Evolutionary conservation across 1,284 basidiomycete genomes (phyloP), one percentile per base, ranked within the genome.

Genomic region (Paramarasmius palmivorus): DNA sequence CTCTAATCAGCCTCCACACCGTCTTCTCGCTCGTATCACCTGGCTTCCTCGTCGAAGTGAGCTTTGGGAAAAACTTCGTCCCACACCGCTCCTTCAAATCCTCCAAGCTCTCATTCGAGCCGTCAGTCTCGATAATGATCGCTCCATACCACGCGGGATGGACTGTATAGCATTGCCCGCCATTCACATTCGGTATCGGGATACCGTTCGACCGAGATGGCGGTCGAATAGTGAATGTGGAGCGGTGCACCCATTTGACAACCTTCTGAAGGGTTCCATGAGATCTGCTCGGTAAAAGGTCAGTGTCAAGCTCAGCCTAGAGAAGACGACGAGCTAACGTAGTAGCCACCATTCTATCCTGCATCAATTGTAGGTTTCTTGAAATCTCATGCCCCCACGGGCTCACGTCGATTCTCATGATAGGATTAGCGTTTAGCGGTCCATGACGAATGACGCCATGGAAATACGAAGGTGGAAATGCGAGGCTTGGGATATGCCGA

Each of bases 401-500:
- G 26, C 78, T 73, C 34, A 92, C 70, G 67, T 92, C 87, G 52
- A 92, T 69, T 63, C 89, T 83, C 14, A 78, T 78, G 37, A 92
- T 75, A 0, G 90, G 90, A 63, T 91, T 90, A 2, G 81, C 81
- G 19, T 75, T 73, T 50, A 73, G 69, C 22, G 79, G 64, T 1
- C 79, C 77, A 0, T 80, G 78, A 9, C 88, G 80, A 55, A 92
- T 82, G 45, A 92, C 86, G 26, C 87, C 82, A 65, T 92, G 89
- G 74, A 92, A 92, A 68, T 91, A 92, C 19, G 89, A 90, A 0
- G 89, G 90, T 20, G 89, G 78, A 65, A 91, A 90, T 1, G 87
- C 84, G 37, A 92, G 68, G 9, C 84, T 82, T 48, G 87, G 84
- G 57, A 92, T 73, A 65, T 89, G 90, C 58, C 81, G 80, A 10